Base-by-base conservation (phyloP, 208 protist genomes). In the Naegleria fowleri region DNA sequence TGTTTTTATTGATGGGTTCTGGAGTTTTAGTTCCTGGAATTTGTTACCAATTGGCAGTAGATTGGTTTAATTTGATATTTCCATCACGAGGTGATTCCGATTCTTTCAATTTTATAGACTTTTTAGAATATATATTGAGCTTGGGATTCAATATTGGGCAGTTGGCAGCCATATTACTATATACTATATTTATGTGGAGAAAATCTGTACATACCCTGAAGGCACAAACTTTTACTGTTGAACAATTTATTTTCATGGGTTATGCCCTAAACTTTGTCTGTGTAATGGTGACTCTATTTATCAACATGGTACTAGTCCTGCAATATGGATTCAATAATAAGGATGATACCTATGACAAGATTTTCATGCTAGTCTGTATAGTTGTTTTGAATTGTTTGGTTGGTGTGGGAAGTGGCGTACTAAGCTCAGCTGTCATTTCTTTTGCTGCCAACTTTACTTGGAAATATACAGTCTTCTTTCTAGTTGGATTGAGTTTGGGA, bases 91-190 rank as follows among this genome's bases (percentile, higher is more conserved):
- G 16, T 43, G 9, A 33, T 22, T 39, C 13, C 39, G 40, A 40
- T 38, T 43, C 5, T 43, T 43, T 43, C 29, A 88, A 88, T 48
- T 0, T 51, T 58, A 22, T 39, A 38, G 7, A 88, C 5, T 39
- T 88, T 58, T 36, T 79, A 79, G 85, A 88, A 58, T 88, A 88
- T 39, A 88, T 88, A 43, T 29, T 88, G 5, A 48, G 9, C 55
- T 88, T 88, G 51, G 85, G 85, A 25, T 58, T 40, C 22, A 88
- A 88, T 58, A 22, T 39, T 36, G 85, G 41, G 13, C 85, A 88
- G 19, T 29, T 88, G 2, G n/a, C 40, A 15, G 9, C 41, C 1
- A 88, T 88, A 11, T 16, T 88, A 22, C 1, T 58, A n/a, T 79
- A 79, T 79, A 58, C 33, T 11, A 33, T 88, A 39, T 22, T 88